A percentile compares a stretch with the other conserved stretches of the same genome.
Evolutionary conservation across 2,329 filamentous ascomycete genomes (phyloP).

Genomic region (Ploettnerulaceae sp.): DNA sequence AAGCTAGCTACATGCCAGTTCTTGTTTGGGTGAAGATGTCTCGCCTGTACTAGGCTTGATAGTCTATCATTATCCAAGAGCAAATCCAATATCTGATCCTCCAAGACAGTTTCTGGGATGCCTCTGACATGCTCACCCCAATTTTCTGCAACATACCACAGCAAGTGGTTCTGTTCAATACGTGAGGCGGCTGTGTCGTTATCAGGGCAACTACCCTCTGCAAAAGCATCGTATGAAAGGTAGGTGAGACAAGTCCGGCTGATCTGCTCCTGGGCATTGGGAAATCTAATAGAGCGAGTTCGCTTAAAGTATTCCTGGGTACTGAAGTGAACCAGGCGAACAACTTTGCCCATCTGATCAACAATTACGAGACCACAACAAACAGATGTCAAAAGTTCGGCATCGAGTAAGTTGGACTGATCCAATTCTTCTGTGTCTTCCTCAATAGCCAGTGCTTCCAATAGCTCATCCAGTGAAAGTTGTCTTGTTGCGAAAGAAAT

Average conservation of each 20-base stretch:
- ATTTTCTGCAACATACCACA: slow-evolving; percentile 32
- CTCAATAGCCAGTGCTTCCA: slow-evolving; percentile 40
- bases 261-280: slow-evolving; percentile 16
- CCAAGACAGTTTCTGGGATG: slow-evolving; percentile 4
- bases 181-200: slow-evolving; percentile 24
- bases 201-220: slow-evolving; percentile 20
- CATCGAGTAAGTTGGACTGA: slow-evolving; percentile 24
- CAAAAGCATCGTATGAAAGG: slow-evolving; percentile 29
- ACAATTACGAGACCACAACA: slow-evolving; percentile 29
- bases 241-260: slow-evolving; percentile 28
- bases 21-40: neutral
- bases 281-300: slow-evolving; percentile 13
- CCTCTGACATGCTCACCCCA: slow-evolving; percentile 36
- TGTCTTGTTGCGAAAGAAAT: slow-evolving; percentile 26
- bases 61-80: slow-evolving; percentile 17
- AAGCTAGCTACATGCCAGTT: slow-evolving; percentile 14
- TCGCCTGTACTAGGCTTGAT: slow-evolving; percentile 17
- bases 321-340: slow-evolving; percentile 31
- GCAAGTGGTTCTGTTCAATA: slow-evolving; percentile 25
- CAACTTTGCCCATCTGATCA: slow-evolving; percentile 24
- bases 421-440: slow-evolving; percentile 30
- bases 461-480: slow-evolving; percentile 36
- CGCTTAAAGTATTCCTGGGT: slow-evolving; percentile 30
- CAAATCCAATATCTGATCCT: slow-evolving; percentile 14
- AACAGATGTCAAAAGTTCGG: slow-evolving; percentile 17